These are phyloP conservation scores for Irpex rosettiformis DNA, from an alignment of 1,284 basidiomycete genomes.

Conservation along the genomic window DNA sequence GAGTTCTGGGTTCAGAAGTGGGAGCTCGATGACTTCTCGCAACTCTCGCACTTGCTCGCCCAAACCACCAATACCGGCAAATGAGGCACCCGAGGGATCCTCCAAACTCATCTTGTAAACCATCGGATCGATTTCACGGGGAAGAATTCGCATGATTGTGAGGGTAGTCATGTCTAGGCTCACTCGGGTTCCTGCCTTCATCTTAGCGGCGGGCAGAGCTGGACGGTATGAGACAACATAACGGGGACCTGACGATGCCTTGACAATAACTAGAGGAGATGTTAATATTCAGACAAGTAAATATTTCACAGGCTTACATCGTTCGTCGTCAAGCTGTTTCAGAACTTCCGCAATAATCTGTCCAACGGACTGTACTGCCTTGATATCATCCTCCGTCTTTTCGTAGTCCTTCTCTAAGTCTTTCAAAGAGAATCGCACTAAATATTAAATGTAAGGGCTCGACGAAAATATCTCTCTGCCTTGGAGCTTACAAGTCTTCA, in stretches of 20 bases:
- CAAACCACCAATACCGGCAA: conserved; percentile 96
- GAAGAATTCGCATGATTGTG: conserved; percentile 98
- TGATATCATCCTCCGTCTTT: conserved; percentile 99
- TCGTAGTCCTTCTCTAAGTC: conserved; percentile 87
- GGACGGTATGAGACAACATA: conserved; percentile 99
- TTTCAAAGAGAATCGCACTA: conserved; percentile 83
- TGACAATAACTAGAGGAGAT: conserved; percentile 83
- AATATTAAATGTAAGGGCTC: neutral
- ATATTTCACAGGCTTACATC: conserved; percentile 55
- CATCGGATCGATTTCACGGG: conserved; percentile 95
- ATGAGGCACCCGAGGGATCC: conserved; percentile 93
- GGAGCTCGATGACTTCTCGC: conserved; percentile 96
- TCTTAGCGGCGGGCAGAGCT: conserved; percentile 86
- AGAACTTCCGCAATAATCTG: conserved; percentile 99
- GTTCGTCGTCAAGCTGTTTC: conserved; percentile 97
- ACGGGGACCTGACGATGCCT: conserved; percentile 96
- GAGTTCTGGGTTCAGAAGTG: conserved; percentile 92
- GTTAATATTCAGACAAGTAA: neutral
- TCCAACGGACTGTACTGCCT: conserved; percentile 97
- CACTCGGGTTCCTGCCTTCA: conserved; percentile 93
- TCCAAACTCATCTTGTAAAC: conserved; percentile 99
- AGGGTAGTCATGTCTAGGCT: conserved; percentile 99
- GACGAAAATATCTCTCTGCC: neutral
- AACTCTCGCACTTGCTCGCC: conserved; percentile 96
- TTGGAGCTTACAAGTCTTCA: conserved; percentile 76